These are phyloP conservation scores for Epichloe glyceriae DNA, from an alignment of 2,329 filamentous ascomycete genomes.

Conservation along the genomic window DNA sequence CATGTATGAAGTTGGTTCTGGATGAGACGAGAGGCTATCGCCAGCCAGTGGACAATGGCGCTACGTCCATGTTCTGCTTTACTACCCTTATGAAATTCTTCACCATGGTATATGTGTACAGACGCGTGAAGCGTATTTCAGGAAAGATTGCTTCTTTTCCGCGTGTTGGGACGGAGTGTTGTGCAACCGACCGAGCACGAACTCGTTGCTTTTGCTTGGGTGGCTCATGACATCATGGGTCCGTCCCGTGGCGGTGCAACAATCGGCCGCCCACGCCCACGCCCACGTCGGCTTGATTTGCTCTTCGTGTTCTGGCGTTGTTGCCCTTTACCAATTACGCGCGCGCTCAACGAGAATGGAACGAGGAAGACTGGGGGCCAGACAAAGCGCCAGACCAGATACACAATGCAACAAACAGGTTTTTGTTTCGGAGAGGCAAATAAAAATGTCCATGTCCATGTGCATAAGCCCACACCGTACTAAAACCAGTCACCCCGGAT, in stretches of 20 bases:
- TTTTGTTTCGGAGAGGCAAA: background rate
- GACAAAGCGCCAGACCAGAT: background rate
- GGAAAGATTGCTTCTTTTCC: too few relatives aligned
- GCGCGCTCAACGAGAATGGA: background rate
- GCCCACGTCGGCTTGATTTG: background rate
- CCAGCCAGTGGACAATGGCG: too few relatives aligned
- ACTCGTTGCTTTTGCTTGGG: background rate
- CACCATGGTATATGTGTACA: too few relatives aligned
- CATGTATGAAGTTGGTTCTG: background rate
- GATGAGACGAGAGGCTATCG: too few relatives aligned
- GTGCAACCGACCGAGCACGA: too few relatives aligned
- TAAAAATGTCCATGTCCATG: background rate
- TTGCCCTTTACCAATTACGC: background rate
- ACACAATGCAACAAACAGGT: background rate
- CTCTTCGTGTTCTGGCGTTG: background rate
- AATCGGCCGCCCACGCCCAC: conserved; percentile 5
- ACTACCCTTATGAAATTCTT: too few relatives aligned
- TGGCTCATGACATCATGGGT: conserved; percentile 19
- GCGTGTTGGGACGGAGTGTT: too few relatives aligned
- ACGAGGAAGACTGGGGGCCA: background rate
- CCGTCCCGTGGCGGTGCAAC: conserved; percentile 18
- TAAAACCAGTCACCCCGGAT: too few relatives aligned
- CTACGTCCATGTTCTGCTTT: too few relatives aligned
- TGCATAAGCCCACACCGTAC: too few relatives aligned
- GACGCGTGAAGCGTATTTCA: too few relatives aligned